Conservation (phyloP, 2,329 filamentous ascomycete species). For the Thermomyces lanuginosus region DNA sequence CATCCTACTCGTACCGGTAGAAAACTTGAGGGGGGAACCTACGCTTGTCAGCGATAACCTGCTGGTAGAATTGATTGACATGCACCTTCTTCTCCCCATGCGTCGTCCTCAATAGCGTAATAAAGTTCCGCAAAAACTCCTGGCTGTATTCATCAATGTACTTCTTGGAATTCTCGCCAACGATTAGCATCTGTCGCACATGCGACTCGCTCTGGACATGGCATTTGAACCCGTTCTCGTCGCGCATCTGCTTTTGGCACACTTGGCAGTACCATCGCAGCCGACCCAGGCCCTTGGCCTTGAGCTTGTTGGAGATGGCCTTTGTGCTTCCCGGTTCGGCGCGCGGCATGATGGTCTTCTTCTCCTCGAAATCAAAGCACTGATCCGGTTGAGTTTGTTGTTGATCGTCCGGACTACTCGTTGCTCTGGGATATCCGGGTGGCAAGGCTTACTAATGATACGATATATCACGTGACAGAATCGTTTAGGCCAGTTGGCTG, state of each 20-base stretch:
- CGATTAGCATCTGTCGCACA: slow-evolving; percentile 72
- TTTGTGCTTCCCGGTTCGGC: slow-evolving; percentile 90
- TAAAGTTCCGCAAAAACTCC: slow-evolving; percentile 67
- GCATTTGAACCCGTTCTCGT: slow-evolving; percentile 81
- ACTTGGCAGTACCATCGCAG: slow-evolving; percentile 84
- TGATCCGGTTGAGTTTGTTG: background rate
- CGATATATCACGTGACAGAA: too few relatives aligned
- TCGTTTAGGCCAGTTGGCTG: too few relatives aligned
- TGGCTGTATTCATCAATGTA: slow-evolving; percentile 67
- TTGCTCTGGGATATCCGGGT: too few relatives aligned
- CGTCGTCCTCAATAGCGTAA: slow-evolving; percentile 58
- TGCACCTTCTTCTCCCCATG: slow-evolving; percentile 85
- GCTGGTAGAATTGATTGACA: slow-evolving; percentile 88
- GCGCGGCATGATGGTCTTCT: slow-evolving; percentile 54
- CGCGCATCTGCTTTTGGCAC: slow-evolving; percentile 60
- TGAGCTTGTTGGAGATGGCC: slow-evolving; percentile 77
- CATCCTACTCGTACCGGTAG: background rate
- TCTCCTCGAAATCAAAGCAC: background rate
- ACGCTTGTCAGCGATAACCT: slow-evolving; percentile 72
- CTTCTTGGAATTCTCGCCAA: slow-evolving; percentile 75
- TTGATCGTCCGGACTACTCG: background rate
- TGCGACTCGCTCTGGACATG: slow-evolving; percentile 75
- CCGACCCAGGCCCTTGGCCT: slow-evolving; percentile 52
- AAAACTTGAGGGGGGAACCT: too few relatives aligned
- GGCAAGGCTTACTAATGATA: too few relatives aligned